Evolutionary conservation across 2,329 filamentous ascomycete species (phyloP), one percentile per base, ranked within the genome.

Genomic region (Xylaria sp.): DNA sequence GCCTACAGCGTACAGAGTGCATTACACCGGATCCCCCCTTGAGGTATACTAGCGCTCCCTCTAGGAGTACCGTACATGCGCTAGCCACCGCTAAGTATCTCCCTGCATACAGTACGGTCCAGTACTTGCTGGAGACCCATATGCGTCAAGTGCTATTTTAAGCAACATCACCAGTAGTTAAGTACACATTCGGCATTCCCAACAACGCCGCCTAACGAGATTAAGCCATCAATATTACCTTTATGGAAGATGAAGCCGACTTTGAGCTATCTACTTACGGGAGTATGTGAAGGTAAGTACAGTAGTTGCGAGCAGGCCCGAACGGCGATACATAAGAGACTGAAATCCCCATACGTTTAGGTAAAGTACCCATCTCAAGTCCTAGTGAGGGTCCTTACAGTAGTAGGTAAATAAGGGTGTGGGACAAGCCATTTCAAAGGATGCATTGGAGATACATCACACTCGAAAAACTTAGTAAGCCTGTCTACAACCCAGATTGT

Each of bases 101-200:
- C 19, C 25, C 25, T 42, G 28, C n/a, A 28, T 21, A 37, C 50
- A 28, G 17, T 19, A 19, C n/a, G n/a, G 21, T 53, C 4, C 28
- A 31, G 23, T 11, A 19, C 9, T 4, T 42, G 37, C 53, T 57
- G 60, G 53, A 50, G 54, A 43, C 35, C 42, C 47, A 8, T 35
- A 45, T 40, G 33, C 61, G n/a, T 52, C 35, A n/a, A 40, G 28
- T 58, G 62, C 55, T 64, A 64, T 64, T 64, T 64, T 64, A 61
- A 51, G 61, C 46, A 57, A 47, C 50, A 53, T 40, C 9, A 15
- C 37, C 49, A 23, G n/a, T n/a, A n/a, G n/a, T 33, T 51, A 51
- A 51, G 33, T 25, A 28, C 55, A 19, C 4, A 45, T 46, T 46
- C 33, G 40, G 49, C 52, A 23, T 31, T 55, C 54, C 53, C 42